Conservation (phyloP, 306 rosid species). For the Luffa acutangula region DNA sequence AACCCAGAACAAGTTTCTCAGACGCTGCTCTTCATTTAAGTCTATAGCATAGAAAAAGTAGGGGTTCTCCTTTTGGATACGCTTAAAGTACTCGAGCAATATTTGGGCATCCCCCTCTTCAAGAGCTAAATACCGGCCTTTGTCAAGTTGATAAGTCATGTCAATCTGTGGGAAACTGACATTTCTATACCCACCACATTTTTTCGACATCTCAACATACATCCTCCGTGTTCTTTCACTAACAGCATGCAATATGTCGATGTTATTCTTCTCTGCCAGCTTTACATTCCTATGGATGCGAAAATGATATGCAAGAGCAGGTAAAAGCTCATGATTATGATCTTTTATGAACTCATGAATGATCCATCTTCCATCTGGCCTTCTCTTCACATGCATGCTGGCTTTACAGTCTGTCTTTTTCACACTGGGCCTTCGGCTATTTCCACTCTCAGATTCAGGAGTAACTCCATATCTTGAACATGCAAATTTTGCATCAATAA, state of each 20-base stretch:
- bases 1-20: constrained; percentile 85
- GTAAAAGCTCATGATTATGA: constrained; percentile 85
- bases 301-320: constrained; percentile 92
- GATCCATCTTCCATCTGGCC: constrained; percentile 77
- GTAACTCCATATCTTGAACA: constrained; percentile 91
- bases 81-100: constrained; percentile 84
- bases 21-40: constrained; percentile 72
- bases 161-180: constrained; percentile 27
- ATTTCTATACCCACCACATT: constrained; percentile 47
- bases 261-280: constrained; percentile 85
- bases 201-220: constrained; percentile 89
- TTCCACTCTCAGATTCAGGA: constrained; percentile 76
- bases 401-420: constrained; percentile 95
- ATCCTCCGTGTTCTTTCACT: constrained; percentile 89
- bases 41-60: constrained; percentile 77
- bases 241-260: constrained; percentile 85
- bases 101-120: constrained; percentile 87
- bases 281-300: constrained; percentile 88
- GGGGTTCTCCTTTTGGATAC: constrained; percentile 61
- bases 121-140: constrained; percentile 55
- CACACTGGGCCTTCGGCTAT: constrained; percentile 81
- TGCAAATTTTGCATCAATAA: constrained; percentile 90
- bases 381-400: constrained; percentile 96
- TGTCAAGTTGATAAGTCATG: constrained; percentile 41
- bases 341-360: constrained; percentile 90